Conservation (phyloP, 768 basidiomycete genomes). For the Clitopilus hobsonii region DNA sequence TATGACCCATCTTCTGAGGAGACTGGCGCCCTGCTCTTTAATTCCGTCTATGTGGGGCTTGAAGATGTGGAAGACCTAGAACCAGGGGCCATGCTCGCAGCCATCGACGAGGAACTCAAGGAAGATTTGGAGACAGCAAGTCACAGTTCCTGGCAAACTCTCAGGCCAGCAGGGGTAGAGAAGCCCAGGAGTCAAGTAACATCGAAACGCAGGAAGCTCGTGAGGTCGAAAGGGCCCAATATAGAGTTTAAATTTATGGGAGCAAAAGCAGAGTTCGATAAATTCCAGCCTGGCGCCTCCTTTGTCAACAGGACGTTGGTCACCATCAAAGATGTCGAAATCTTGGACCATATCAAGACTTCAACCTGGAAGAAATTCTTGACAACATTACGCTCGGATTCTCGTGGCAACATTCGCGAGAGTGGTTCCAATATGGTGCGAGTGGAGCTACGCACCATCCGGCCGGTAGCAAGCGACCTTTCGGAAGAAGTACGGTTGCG, state of each 20-base stretch:
- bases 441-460: slow-evolving; percentile 71
- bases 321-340: slow-evolving; percentile 73
- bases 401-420: slow-evolving; percentile 84
- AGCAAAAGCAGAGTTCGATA: slow-evolving; percentile 61
- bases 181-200: slow-evolving; percentile 33
- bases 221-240: slow-evolving; percentile 69
- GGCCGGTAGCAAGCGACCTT: slow-evolving; percentile 61
- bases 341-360: slow-evolving; percentile 95
- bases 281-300: slow-evolving; percentile 49
- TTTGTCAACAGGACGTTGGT: slow-evolving; percentile 64
- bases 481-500: slow-evolving; percentile 76
- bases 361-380: slow-evolving; percentile 99
- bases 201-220: slow-evolving; percentile 33
- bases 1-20: slow-evolving; percentile 73
- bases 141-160: slow-evolving; percentile 88
- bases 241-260: slow-evolving; percentile 80
- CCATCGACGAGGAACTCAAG: slow-evolving; percentile 87
- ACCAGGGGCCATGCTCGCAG: slow-evolving; percentile 73
- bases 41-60: slow-evolving; percentile 92
- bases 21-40: slow-evolving; percentile 79
- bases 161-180: slow-evolving; percentile 47
- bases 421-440: slow-evolving; percentile 94
- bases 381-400: slow-evolving; percentile 78
- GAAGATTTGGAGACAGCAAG: slow-evolving; percentile 70
- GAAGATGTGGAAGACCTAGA: slow-evolving; percentile 74